These are phyloP conservation scores for Amaranthus palmeri DNA, from an alignment of 148 eudicot genomes.

Conservation along the genomic window DNA sequence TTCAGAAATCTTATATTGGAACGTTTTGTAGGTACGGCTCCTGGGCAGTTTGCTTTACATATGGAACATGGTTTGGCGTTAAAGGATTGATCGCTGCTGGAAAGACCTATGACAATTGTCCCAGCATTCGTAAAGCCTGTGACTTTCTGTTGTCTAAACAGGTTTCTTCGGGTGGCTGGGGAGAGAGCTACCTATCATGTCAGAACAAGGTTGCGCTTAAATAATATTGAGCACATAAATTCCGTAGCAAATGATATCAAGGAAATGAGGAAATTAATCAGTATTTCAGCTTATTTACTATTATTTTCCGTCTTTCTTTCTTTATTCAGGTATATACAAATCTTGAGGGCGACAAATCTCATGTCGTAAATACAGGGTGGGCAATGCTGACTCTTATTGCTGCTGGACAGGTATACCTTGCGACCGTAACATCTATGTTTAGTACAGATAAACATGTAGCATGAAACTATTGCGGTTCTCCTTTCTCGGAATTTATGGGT, in stretches of 20 bases:
- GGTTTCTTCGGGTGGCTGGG: conserved; percentile 87
- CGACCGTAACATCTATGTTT: not conserved
- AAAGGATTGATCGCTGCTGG: conserved; percentile 75
- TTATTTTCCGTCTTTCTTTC: not conserved
- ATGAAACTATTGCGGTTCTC: not conserved
- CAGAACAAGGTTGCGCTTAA: conserved; percentile 57
- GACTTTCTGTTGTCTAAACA: conserved; percentile 78
- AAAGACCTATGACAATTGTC: conserved; percentile 45
- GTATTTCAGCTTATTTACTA: conserved; percentile 5
- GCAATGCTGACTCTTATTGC: conserved; percentile 61
- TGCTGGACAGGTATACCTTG: conserved; percentile 50
- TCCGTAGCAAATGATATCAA: not conserved
- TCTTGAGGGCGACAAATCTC: conserved; percentile 47
- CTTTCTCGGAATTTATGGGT: not conserved
- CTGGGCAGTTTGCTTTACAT: conserved; percentile 94
- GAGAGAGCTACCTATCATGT: conserved; percentile 94
- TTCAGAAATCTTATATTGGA: not conserved
- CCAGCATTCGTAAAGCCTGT: conserved; percentile 76
- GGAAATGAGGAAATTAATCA: not conserved
- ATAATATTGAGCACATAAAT: not conserved
- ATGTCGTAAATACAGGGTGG: conserved; percentile 66
- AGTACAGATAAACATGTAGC: not conserved
- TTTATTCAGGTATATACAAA: conserved; percentile 50
- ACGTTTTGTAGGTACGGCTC: conserved; percentile 71
- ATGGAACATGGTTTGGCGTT: conserved; percentile 88